Conservation (phyloP, 2,329 filamentous ascomycete species). For the Penicillium sp. region DNA sequence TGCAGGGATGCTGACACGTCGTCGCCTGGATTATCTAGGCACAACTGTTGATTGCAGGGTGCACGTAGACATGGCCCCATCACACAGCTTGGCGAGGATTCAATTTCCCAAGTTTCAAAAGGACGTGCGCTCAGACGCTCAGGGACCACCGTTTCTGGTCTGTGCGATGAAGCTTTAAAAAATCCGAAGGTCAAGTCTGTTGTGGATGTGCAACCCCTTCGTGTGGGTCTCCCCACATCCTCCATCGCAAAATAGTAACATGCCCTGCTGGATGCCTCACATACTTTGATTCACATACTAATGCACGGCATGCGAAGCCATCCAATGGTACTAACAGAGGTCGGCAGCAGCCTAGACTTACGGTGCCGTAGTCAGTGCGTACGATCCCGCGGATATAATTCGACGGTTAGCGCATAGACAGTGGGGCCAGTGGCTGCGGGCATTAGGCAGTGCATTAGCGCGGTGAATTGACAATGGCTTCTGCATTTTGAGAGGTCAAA, state of each 20-base stretch:
- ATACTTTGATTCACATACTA: slow-evolving; percentile 13
- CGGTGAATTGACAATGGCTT: slow-evolving; percentile 24
- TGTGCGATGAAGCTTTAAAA: slow-evolving; percentile 6
- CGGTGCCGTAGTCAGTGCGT: slow-evolving; percentile 23
- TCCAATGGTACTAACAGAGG: neutral
- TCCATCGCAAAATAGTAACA: neutral
- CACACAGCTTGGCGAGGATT: neutral
- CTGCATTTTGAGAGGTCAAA: slow-evolving; percentile 17
- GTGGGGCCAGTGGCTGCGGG: slow-evolving; percentile 16
- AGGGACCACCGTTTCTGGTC: slow-evolving; percentile 10
- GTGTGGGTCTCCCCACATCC: neutral
- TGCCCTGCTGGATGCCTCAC: neutral
- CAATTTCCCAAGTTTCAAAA: neutral
- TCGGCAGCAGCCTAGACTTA: slow-evolving; percentile 16
- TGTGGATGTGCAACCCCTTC: neutral
- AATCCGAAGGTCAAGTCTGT: neutral
- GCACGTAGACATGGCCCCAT: slow-evolving; percentile 3
- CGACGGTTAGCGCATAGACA: slow-evolving; percentile 11
- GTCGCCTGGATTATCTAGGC: neutral
- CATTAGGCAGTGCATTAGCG: slow-evolving; percentile 22
- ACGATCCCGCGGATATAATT: slow-evolving; percentile 18
- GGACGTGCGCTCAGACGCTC: slow-evolving; percentile 10
- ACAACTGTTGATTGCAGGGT: slow-evolving; percentile 2
- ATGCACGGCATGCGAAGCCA: slow-evolving; percentile 21
- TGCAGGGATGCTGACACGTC: slow-evolving; percentile 15